Percentiles rank a stretch among this genome's conserved stretches.
Evolutionary conservation across 2,329 filamentous ascomycete genomes (phyloP).

Genomic region (Leptographium flavum): DNA sequence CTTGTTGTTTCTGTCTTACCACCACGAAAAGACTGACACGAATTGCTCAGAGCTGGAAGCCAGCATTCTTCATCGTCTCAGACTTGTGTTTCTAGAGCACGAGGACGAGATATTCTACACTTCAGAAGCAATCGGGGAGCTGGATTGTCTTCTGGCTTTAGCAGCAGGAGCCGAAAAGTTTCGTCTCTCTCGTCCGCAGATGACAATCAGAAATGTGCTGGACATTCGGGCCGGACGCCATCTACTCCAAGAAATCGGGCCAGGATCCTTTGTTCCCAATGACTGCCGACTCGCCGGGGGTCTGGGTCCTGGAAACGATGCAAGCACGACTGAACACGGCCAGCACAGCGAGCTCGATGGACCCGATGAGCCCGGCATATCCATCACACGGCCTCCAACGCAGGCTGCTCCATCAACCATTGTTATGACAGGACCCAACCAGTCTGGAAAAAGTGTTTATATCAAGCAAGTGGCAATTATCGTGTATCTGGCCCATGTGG

Average conservation of each 20-base stretch:
- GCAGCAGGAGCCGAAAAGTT: conserved; percentile 64
- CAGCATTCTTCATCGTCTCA: conserved; percentile 68
- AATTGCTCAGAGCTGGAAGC: conserved; percentile 48
- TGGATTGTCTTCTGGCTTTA: conserved; percentile 75
- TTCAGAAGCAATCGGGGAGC: conserved; percentile 73
- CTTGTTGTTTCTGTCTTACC: background rate
- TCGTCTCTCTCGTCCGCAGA: conserved; percentile 51
- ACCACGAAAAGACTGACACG: conserved; percentile 38
- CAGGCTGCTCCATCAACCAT: conserved; percentile 47
- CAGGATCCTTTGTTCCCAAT: conserved; percentile 72
- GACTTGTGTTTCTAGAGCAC: conserved; percentile 54
- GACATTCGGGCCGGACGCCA: conserved; percentile 69
- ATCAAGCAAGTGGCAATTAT: conserved; percentile 87
- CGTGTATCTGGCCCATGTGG: conserved; percentile 82
- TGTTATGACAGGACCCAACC: conserved; percentile 83
- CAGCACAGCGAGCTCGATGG: too few relatives aligned
- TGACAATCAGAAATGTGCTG: conserved; percentile 58
- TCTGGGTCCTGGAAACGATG: conserved; percentile 15
- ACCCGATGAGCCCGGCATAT: background rate
- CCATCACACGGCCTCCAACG: background rate
- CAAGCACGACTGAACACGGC: too few relatives aligned
- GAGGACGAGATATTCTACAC: conserved; percentile 50
- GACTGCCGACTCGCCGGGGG: conserved; percentile 58
- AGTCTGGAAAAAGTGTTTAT: conserved; percentile 93
- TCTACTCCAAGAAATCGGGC: conserved; percentile 71